A percentile compares a stretch with the other conserved stretches of the same genome.
Evolutionary conservation across 768 basidiomycete species (phyloP).

Genomic region (Lepiota venenata): DNA sequence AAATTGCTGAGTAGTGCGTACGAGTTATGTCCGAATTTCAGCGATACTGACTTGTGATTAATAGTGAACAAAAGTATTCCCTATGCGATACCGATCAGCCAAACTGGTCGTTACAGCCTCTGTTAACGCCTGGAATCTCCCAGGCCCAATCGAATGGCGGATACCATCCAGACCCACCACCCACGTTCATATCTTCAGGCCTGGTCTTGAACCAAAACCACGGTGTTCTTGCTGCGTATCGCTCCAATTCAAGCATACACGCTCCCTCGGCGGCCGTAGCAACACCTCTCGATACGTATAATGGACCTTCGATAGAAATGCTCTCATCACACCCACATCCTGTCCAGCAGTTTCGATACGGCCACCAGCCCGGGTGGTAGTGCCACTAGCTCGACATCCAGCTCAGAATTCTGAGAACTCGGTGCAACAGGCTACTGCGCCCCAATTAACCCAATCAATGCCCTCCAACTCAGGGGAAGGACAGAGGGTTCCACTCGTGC

Average conservation of each 20-base stretch:
- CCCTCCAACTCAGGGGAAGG: slow-evolving; percentile 11
- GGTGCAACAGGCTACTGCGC: not conserved
- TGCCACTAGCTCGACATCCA: not conserved
- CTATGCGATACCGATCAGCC: not conserved
- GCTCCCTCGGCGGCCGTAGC: not conserved
- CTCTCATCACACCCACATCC: not conserved
- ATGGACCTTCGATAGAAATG: not conserved
- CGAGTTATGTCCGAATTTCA: not conserved
- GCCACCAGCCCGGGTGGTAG: not conserved
- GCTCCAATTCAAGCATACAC: not conserved
- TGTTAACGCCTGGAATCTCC: not conserved
- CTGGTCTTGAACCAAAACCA: not conserved
- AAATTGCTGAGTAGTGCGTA: slow-evolving; percentile 50
- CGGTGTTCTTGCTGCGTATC: not conserved
- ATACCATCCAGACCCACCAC: not conserved
- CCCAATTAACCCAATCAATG: not conserved
- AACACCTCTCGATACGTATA: not conserved
- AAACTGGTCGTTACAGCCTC: not conserved
- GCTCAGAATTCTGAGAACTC: not conserved
- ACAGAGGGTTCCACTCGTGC: not conserved
- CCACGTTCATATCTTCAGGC: slow-evolving; percentile 5
- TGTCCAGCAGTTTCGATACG: not conserved
- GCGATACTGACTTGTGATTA: slow-evolving; percentile 13
- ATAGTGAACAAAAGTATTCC: slow-evolving; percentile 25
- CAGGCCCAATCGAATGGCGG: not conserved